Evolutionary conservation across 208 protist species (phyloP).

Genomic region (Novymonas esmeraldas): DNA sequence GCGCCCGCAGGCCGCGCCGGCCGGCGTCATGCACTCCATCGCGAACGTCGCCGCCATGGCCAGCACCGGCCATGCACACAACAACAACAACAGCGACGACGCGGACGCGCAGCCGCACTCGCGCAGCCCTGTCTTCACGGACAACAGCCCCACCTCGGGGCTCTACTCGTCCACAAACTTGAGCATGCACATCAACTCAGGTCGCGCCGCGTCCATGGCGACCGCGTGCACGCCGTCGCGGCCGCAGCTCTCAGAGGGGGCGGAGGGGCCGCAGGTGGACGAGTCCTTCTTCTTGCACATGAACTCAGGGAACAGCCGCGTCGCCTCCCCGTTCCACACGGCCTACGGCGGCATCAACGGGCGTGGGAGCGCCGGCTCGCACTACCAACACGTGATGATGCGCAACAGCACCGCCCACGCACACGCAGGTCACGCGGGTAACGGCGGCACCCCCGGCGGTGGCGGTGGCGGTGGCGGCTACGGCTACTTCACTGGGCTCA

Average conservation of each 20-base stretch:
- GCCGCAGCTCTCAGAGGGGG: constrained; percentile 26
- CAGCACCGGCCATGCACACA: neutral
- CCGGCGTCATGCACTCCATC: constrained; percentile 41
- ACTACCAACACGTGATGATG: constrained; percentile 31
- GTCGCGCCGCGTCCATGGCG: constrained; percentile 24
- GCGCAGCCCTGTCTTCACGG: constrained; percentile 35
- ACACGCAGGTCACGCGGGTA: constrained; percentile 8
- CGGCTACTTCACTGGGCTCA: constrained; percentile 13
- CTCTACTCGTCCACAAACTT: constrained; percentile 24
- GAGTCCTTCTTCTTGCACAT: constrained; percentile 35
- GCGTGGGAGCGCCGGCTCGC: constrained; percentile 10
- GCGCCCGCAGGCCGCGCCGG: neutral
- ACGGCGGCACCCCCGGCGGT: constrained; percentile 20
- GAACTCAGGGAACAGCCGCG: constrained; percentile 35
- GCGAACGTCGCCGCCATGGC: constrained; percentile 36
- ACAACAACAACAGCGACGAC: too few relatives aligned
- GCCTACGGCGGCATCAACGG: constrained; percentile 6
- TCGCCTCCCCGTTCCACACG: constrained; percentile 23
- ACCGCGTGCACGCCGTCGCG: constrained; percentile 40
- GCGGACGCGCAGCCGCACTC: constrained; percentile 18
- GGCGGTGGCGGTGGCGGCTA: constrained; percentile 11
- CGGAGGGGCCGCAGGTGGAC: constrained; percentile 33
- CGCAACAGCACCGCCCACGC: constrained; percentile 18
- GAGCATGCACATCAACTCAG: constrained; percentile 34
- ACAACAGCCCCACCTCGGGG: constrained; percentile 35